Base-by-base conservation (phyloP, 2,329 filamentous ascomycete species). In the Pestalotiopsis sp. region DNA sequence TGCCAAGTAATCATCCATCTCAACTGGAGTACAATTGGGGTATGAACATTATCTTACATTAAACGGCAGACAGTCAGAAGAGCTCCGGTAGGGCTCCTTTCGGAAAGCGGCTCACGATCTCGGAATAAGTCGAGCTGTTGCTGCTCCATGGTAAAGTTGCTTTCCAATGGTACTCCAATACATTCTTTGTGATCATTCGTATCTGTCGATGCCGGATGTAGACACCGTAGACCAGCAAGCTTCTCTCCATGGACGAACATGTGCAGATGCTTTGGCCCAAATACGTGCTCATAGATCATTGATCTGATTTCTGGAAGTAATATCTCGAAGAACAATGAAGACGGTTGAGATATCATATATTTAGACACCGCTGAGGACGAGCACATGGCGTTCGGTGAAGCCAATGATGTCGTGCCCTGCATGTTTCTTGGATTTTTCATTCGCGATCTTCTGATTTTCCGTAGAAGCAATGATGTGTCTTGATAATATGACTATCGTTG, bases 221-320 rank as follows among this genome's bases (percentile, higher is more conserved):
- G 66, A 12, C 66, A 64, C 4, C 36, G 17, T 11, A 68, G n/a
- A 12, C 56, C 23, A 45, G 62, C 59, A 5, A 68, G 59, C 27
- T 58, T 58, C 20, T 64, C 17, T 9, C 64, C 60, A 45, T 64
- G 38, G 41, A 68, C 38, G 56, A 68, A 64, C 14, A 68, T 68
- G 36, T 68, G 66, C 45, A 68, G 14, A 25, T 58, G 25, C 13
- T 40, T 6, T 3, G 23, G 14, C 17, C 66, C 66, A 49, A 64
- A 63, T 9, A 64, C 59, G 17, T 58, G 36, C 31, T 64, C 45
- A 40, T 68, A 68, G 7, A 68, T 41, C 6, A 57, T 52, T 12
- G 9, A 41, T 6, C 66, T 40, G 4, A 68, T 41, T 31, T 68
- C 66, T 4, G 60, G 31, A 14, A 65, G 14, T 12, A 61, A 41